Evolutionary conservation across 1,284 basidiomycete genomes (phyloP), one percentile per base, ranked within the genome.

Genomic region (Inonotus obliquus): DNA sequence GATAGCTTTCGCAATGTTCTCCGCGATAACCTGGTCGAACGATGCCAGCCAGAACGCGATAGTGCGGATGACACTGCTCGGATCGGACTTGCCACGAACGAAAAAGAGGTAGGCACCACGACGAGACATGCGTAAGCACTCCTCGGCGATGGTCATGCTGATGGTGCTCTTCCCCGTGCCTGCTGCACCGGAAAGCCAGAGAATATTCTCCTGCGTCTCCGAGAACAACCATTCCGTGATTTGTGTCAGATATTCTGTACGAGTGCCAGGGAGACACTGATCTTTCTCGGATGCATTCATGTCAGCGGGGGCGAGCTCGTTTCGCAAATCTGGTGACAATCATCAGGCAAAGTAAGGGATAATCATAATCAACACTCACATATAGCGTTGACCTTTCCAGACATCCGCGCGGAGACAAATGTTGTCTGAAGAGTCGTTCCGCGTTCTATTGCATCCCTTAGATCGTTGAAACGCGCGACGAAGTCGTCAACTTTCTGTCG

Each of bases 51-150:
- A n/a, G n/a, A n/a, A n/a, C n/a, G n/a, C n/a, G n/a, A n/a, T n/a
- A n/a, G n/a, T n/a, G n/a, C n/a, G 62, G 60, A 70, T 72, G 27
- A 55, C 67, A 59, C 62, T 67, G 54, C 60, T 62, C n/a, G n/a
- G n/a, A n/a, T n/a, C n/a, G n/a, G n/a, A n/a, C n/a, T 47, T 66
- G 60, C n/a, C 72, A 71, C 9, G 65, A 59, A 54, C 72, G 71
- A 19, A 71, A 70, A 47, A 71, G n/a, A n/a, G n/a, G n/a, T n/a
- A n/a, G n/a, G n/a, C n/a, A n/a, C n/a, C n/a, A n/a, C n/a, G n/a
- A n/a, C n/a, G n/a, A n/a, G n/a, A n/a, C n/a, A n/a, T n/a, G n/a
- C n/a, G n/a, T n/a, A n/a, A n/a, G n/a, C n/a, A n/a, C n/a, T n/a
- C n/a, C n/a, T n/a, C n/a, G n/a, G n/a, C n/a, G n/a, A n/a, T n/a